phyloP scores from a whole-genome alignment of 2,329 filamentous ascomycete species.

The Penicillium nordicum region DNA sequence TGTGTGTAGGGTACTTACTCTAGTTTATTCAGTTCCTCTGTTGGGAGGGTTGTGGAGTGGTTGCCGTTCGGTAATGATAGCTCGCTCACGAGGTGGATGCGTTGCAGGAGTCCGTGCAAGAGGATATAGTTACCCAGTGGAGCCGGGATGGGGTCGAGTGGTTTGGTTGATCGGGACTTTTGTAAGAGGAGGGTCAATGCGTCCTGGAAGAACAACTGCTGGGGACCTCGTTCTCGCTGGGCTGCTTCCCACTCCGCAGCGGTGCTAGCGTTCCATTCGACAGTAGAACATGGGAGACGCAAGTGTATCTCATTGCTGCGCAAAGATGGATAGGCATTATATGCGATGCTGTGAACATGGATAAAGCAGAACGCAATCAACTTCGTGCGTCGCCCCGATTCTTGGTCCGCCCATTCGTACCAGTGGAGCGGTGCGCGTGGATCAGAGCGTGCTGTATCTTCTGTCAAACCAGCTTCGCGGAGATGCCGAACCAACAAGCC shows the following conservation, averaged over 20 bases:
- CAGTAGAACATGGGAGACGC: constrained; percentile 37
- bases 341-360: constrained; percentile 40
- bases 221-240: constrained; percentile 25
- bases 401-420: constrained; percentile 38
- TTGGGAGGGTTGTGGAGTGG: constrained; percentile 30
- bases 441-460: constrained; percentile 23
- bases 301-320: constrained; percentile 38
- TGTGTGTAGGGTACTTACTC: constrained; percentile 21
- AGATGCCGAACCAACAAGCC: constrained; percentile 30
- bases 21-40: constrained; percentile 34
- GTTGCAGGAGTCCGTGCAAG: constrained; percentile 68
- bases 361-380: constrained; percentile 41
- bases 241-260: constrained; percentile 33
- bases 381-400: constrained; percentile 35
- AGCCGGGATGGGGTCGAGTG: constrained; percentile 33
- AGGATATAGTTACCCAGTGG: constrained; percentile 68
- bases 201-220: constrained; percentile 36
- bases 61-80: constrained; percentile 32
- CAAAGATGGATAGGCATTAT: constrained; percentile 38
- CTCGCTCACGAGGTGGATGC: constrained; percentile 50
- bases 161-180: constrained; percentile 25
- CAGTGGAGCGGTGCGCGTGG: constrained; percentile 28
- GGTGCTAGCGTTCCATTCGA: constrained; percentile 35
- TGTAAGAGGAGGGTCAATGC: constrained; percentile 34
- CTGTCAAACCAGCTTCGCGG: constrained; percentile 30